Base-by-base conservation (phyloP, 257 asterid genomes). In the Paraleonurus japonicus region DNA sequence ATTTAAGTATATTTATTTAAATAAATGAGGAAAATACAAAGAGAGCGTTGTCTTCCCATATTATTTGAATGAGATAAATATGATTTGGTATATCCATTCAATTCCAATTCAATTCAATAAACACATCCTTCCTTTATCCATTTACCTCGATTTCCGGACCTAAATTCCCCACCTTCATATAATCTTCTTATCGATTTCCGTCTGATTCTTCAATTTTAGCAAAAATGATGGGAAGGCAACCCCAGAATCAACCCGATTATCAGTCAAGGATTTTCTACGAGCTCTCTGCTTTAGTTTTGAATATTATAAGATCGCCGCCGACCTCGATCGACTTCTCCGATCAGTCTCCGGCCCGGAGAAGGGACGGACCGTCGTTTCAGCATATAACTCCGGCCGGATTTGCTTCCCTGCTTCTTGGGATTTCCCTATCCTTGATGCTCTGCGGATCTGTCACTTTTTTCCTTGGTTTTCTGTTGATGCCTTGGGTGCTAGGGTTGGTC, bases 401-500 rank as follows among this genome's bases (percentile, higher is more conserved):
- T 16, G 97, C 98, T 0, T 83, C 95, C 2, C 73, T 85, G 83
- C 83, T 92, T 2, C 78, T 92, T 3, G 98, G 97, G 78, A 76
- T 88, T 17, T 92, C 97, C 9, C 65, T 88, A 41, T 81, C 93
- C 19, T 60, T 90, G 72, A 92, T 90, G 98, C 70, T 92, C 1
- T 90, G 98, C 32, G 95, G 96, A 87, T 92, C 98, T 47, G 83
- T 90, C 50, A 92, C 96, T 71, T 90, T 92, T 70, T 90, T 92
- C 64, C 86, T 94, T 13, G 98, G 98, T 60, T 94, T 94, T 70
- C 33, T 94, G 19, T 75, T 94, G 91, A 87, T 94, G 96, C 98
- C 98, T 3, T 94, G 98, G 98, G 92, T 94, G n/a, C 62, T 94
- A n/a, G 96, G 90, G 19, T 84, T 88, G 83, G 92, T 85, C 3